Conservation (phyloP, 139 green algal species). For the Closterium sp. region DNA sequence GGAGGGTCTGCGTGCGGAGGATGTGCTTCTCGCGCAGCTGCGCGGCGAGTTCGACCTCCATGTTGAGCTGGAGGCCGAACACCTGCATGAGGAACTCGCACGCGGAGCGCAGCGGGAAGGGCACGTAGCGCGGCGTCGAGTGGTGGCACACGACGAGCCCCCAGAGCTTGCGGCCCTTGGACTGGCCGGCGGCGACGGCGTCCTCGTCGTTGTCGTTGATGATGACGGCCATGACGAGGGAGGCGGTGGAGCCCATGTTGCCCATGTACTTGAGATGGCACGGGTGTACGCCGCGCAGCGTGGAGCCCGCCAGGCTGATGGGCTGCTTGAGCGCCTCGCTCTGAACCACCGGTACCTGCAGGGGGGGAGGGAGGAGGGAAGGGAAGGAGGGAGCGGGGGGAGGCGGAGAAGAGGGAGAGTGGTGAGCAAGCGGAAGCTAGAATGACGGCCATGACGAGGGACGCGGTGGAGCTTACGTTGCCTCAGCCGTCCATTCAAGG, state of each 20-base stretch:
- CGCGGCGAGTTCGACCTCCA: constrained; percentile 48
- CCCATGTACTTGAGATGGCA: constrained; percentile 56
- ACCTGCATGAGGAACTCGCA: constrained; percentile 56
- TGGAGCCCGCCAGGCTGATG: constrained; percentile 38
- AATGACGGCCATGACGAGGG: constrained; percentile 54
- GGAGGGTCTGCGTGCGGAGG: constrained; percentile 51
- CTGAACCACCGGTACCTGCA: constrained; percentile 43
- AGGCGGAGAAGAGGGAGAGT: background rate
- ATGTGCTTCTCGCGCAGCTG: constrained; percentile 55
- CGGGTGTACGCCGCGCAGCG: constrained; percentile 37
- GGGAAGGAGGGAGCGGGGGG: background rate
- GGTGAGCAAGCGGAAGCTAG: background rate
- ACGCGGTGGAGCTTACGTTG: constrained; percentile 53
- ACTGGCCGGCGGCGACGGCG: background rate
- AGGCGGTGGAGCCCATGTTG: constrained; percentile 56
- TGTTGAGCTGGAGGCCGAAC: constrained; percentile 53
- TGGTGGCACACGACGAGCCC: constrained; percentile 55
- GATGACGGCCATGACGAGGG: constrained; percentile 54
- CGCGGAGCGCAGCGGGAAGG: constrained; percentile 49
- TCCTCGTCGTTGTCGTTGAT: constrained; percentile 53
- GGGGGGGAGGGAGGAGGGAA: background rate
- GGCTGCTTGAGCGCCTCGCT: constrained; percentile 35
- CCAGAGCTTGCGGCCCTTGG: constrained; percentile 48
- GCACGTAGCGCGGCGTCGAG: constrained; percentile 39
- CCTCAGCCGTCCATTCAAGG: too few relatives aligned